Conservation (phyloP, 202 grass and related monocot genomes). For the Brachypodium distachyon region DNA sequence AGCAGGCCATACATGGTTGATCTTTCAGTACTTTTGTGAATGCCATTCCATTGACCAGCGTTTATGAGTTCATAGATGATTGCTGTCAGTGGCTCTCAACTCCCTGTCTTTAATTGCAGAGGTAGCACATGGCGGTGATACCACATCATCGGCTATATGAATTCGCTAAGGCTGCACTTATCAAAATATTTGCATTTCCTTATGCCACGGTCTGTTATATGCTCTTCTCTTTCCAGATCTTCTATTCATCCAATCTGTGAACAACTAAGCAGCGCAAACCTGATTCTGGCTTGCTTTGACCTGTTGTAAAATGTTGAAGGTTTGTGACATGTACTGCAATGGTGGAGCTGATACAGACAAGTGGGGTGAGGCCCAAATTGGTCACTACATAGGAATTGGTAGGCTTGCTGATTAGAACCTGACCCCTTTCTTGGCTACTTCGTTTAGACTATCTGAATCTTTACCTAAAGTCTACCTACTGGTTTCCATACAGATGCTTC, state of each 20-base stretch:
- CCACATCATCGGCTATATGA: constrained; percentile 56
- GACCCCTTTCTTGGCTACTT: background rate
- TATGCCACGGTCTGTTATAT: constrained; percentile 53
- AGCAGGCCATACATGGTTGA: background rate
- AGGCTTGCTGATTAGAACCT: background rate
- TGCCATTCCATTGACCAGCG: background rate
- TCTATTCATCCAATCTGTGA: background rate
- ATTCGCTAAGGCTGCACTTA: constrained; percentile 59
- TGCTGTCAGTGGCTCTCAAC: background rate
- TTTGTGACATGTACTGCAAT: constrained; percentile 71
- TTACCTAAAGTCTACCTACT: background rate
- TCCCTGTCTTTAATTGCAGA: background rate
- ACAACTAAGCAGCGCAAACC: background rate
- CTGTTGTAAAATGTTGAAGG: constrained; percentile 25
- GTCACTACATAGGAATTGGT: constrained; percentile 80
- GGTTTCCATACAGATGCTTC: constrained; percentile 33
- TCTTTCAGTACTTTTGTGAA: background rate
- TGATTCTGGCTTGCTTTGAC: background rate
- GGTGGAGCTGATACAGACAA: constrained; percentile 40
- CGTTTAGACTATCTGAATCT: background rate
- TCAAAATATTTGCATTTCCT: constrained; percentile 79
- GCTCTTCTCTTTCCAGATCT: background rate
- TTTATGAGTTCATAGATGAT: background rate
- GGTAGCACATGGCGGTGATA: constrained; percentile 1
- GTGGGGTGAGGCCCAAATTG: constrained; percentile 72